Evolutionary conservation across 129 eudicot genomes (phyloP), one percentile per base, ranked within the genome.

Genomic region (Dittrichia graveolens): DNA sequence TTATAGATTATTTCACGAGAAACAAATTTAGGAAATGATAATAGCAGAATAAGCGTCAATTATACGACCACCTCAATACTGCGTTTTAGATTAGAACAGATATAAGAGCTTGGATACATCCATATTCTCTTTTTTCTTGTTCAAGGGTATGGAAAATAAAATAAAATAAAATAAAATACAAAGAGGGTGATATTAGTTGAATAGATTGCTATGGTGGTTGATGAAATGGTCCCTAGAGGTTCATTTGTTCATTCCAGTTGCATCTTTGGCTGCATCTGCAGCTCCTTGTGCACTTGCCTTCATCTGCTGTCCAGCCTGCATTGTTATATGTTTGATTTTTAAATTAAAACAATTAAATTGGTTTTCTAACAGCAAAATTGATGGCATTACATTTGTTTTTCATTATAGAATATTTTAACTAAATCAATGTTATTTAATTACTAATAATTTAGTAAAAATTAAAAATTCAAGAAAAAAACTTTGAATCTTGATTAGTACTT

Each of bases 211-310:
- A 53, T 78, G 77, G 70, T 78, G 82, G 73, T 55, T 78, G 77
- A 78, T 78, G 67, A 78, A 78, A 62, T 78, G 82, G 47, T 78
- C 82, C 65, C 82, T 61, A 3, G 82, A 71, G 82, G 82, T 75
- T 83, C 80, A 88, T 68, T 84, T 83, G 83, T 88, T 91, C 87
- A 80, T 80, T 52, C 90, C 92, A 44, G 95, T 80, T 38, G 96
- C 93, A 68, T 88, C 64, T 78, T 91, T 91, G 19, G 81, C 91
- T 24, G 96, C 80, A 67, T 91, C 97, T 49, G 68, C 84, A 3
- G 89, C 91, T 19, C 84, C 88, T 67, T 84, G 80, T 67, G 97
- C 96, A 79, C 69, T 45, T 6, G 75, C 93, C 83, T 80, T 86
- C 81, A 83, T 31, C 64, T 91, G 93, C 61, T 79, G 80, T 12